Conservation (phyloP, 352 stramenopile genomes). For the Lagenidium giganteum region DNA sequence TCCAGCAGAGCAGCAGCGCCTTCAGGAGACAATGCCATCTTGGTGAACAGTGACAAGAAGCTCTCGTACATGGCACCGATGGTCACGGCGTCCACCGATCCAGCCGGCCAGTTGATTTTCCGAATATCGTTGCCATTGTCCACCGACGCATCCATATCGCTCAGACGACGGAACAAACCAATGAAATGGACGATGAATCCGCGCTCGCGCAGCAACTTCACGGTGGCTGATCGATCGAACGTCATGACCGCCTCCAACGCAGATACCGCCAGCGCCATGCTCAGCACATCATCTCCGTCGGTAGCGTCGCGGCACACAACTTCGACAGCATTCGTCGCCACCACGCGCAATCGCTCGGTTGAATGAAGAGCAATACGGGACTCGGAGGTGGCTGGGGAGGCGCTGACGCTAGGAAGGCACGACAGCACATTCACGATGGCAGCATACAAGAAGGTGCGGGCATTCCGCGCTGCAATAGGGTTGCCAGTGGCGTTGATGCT, state of each 20-base stretch:
- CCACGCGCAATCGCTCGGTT: too few relatives aligned
- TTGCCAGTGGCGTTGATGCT: constrained; percentile 62
- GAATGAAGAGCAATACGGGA: not conserved
- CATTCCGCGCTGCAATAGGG: constrained; percentile 60
- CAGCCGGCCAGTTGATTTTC: constrained; percentile 31
- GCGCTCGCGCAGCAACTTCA: constrained; percentile 48
- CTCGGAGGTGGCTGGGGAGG: constrained; percentile 3
- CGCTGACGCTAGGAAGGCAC: too few relatives aligned
- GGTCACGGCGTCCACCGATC: constrained; percentile 36
- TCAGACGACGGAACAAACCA: constrained; percentile 51
- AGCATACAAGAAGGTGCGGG: constrained; percentile 68
- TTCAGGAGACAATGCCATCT: constrained; percentile 42
- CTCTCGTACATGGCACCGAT: constrained; percentile 66
- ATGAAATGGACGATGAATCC: constrained; percentile 67
- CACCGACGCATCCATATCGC: constrained; percentile 45
- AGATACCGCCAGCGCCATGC: constrained; percentile 61
- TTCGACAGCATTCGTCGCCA: too few relatives aligned
- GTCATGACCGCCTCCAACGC: constrained; percentile 49
- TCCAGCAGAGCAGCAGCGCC: constrained; percentile 51
- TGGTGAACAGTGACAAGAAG: constrained; percentile 59
- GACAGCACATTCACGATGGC: constrained; percentile 70
- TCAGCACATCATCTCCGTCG: constrained; percentile 56
- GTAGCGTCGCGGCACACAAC: constrained; percentile 61
- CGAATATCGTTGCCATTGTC: constrained; percentile 26
- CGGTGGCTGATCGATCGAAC: constrained; percentile 37